phyloP scores from a whole-genome alignment of 108 stramenopile genomes.

The Discostella pseudostelligera region DNA sequence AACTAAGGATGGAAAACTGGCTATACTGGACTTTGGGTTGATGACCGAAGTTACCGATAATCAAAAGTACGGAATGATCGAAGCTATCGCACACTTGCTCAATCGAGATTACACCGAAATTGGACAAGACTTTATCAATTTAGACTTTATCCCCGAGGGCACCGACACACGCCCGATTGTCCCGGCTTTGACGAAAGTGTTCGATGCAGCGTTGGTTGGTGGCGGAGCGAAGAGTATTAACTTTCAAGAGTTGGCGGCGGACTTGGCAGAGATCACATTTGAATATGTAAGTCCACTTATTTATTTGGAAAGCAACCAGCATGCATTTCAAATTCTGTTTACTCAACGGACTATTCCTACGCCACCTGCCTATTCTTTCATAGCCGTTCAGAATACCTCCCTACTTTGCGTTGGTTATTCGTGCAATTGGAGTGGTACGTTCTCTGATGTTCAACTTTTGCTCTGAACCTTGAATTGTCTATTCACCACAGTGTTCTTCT shows the following conservation, averaged over 20 bases:
- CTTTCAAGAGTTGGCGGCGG: constrained; percentile 91
- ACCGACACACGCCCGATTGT: constrained; percentile 90
- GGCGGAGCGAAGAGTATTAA: constrained; percentile 96
- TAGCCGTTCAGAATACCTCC: constrained; percentile 65
- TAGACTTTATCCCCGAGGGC: constrained; percentile 91
- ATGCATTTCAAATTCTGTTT: neutral
- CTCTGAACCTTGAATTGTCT: neutral
- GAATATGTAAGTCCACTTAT: constrained; percentile 66
- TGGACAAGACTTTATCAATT: constrained; percentile 91
- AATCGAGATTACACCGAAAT: constrained; percentile 93
- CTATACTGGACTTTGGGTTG: constrained; percentile 94
- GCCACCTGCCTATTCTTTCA: neutral
- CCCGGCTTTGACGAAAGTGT: constrained; percentile 89
- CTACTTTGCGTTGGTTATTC: constrained; percentile 71
- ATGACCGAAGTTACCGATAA: constrained; percentile 93
- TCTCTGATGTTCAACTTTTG: neutral
- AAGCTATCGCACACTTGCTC: constrained; percentile 91
- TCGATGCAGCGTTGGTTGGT: constrained; percentile 93
- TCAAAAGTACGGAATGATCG: constrained; percentile 95
- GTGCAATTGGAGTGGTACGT: constrained; percentile 6
- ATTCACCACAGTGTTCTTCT: neutral
- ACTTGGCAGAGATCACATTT: constrained; percentile 93
- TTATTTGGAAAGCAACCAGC: neutral
- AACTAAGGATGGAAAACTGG: constrained; percentile 86
- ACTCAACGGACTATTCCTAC: neutral